Conservation (phyloP, 495 filamentous ascomycete genomes). For the Penicillium coprophilum region DNA sequence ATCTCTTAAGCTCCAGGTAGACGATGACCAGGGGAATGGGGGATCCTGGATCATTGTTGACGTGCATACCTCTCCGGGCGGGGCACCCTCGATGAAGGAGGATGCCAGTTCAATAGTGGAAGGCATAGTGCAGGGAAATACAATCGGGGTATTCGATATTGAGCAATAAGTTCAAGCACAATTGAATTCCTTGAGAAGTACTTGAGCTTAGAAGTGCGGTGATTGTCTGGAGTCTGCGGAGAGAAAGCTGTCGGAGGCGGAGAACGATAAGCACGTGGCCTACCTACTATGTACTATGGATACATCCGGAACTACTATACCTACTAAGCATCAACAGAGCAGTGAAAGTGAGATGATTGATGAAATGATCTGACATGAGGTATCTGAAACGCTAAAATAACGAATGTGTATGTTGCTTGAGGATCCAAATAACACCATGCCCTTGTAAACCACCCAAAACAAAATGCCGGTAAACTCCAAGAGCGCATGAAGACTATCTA, state of each 20-base stretch:
- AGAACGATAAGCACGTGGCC: constrained; percentile 31
- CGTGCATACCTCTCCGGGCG: constrained; percentile 86
- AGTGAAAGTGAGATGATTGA: background rate
- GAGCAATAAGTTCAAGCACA: background rate
- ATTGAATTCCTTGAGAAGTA: constrained; percentile 2
- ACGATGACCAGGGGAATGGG: constrained; percentile 9
- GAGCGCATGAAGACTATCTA: constrained; percentile 3
- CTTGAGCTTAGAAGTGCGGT: constrained; percentile 5
- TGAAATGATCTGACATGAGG: constrained; percentile 4
- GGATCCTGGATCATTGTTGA: constrained; percentile 7
- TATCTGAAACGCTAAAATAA: constrained; percentile 16
- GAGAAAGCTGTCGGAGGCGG: constrained; percentile 23
- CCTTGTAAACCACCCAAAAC: background rate
- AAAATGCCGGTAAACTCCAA: background rate
- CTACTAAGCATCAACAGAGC: background rate
- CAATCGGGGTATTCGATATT: background rate
- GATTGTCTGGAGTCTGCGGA: constrained; percentile 15
- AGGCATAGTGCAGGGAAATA: constrained; percentile 31
- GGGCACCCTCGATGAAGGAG: constrained; percentile 90
- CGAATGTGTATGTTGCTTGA: constrained; percentile 11
- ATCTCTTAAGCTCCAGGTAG: constrained; percentile 1
- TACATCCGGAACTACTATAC: background rate
- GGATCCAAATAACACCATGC: background rate
- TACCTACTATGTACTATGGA: background rate
- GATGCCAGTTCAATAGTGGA: constrained; percentile 64